A percentile compares a stretch with the other conserved stretches of the same genome.
Conservation (phyloP, 108 stramenopile genomes). For the Fragilaria radians region DNA sequence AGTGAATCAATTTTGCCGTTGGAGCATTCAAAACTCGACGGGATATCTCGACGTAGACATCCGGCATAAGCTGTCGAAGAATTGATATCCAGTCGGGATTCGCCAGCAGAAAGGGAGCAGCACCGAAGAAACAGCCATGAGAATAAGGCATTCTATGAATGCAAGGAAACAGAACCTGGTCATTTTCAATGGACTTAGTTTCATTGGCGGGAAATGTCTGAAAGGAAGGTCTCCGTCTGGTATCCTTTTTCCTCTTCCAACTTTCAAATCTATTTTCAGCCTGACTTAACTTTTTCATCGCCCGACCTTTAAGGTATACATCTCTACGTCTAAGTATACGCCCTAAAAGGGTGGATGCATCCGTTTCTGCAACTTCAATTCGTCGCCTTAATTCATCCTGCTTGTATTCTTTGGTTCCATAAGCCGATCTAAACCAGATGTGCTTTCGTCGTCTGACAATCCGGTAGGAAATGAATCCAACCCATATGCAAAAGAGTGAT, state of each 20-base stretch:
- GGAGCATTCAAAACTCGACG: conserved; percentile 46
- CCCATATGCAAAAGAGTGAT: conserved; percentile 13
- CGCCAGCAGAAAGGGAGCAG: conserved; percentile 79
- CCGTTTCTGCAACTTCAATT: conserved; percentile 33
- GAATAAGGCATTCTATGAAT: conserved; percentile 69
- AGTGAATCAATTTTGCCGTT: conserved; percentile 69
- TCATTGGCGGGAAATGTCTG: conserved; percentile 27
- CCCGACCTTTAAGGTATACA: conserved; percentile 19
- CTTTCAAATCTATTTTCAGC: conserved; percentile 49
- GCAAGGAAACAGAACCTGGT: conserved; percentile 55
- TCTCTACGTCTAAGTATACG: conserved; percentile 18
- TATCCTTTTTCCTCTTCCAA: neutral
- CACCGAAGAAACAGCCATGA: conserved; percentile 87
- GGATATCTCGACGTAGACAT: conserved; percentile 80
- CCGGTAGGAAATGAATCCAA: conserved; percentile 45
- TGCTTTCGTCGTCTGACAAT: conserved; percentile 60
- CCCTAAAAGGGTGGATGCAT: conserved; percentile 32
- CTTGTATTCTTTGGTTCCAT: conserved; percentile 36
- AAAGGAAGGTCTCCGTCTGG: conserved; percentile 6
- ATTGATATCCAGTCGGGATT: conserved; percentile 76
- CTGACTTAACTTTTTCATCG: conserved; percentile 29
- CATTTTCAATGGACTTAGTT: conserved; percentile 52
- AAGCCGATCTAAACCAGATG: conserved; percentile 58
- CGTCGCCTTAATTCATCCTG: conserved; percentile 28
- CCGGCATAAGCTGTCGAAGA: conserved; percentile 69